Conservation (phyloP, 257 asterid genomes). For the Solanum tarijense region DNA sequence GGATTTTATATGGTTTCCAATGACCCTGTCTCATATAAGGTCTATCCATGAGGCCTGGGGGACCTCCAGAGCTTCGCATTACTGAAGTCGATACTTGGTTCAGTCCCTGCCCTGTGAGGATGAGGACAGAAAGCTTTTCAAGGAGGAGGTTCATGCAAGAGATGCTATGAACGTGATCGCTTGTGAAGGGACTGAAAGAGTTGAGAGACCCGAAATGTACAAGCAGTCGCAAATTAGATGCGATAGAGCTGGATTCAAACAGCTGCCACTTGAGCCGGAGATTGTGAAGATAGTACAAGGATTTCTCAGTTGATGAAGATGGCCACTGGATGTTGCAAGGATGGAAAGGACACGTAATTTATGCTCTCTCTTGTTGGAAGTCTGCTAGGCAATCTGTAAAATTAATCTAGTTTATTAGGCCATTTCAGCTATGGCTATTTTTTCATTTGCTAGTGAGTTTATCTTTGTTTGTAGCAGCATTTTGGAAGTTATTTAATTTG, state of each 20-base stretch:
- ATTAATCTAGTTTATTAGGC: background rate
- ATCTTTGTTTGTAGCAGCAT: background rate
- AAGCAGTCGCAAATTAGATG: conserved; percentile 25
- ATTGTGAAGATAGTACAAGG: conserved; percentile 14
- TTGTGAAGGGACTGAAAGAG: conserved; percentile 29
- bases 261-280: conserved; percentile 21
- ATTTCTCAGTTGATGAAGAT: conserved; percentile 15
- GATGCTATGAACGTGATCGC: conserved; percentile 27
- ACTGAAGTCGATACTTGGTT: conserved; percentile 20
- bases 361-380: conserved; percentile 18
- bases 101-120: conserved; percentile 13
- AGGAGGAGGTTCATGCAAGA: conserved; percentile 14
- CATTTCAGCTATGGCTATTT: background rate
- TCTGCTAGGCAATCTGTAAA: background rate
- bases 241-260: conserved; percentile 23
- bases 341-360: conserved; percentile 19
- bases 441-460: background rate
- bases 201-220: conserved; percentile 27
- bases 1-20: conserved; percentile 31
- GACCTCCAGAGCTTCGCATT: conserved; percentile 22
- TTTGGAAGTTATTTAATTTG: background rate
- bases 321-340: conserved; percentile 26
- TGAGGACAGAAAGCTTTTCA: conserved; percentile 12
- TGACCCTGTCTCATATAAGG: conserved; percentile 29
- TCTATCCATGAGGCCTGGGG: conserved; percentile 17